A percentile compares a stretch with the other conserved stretches of the same genome.
Evolutionary conservation across 2,329 filamentous ascomycete genomes (phyloP).

Genomic region (Diplodia mutila): DNA sequence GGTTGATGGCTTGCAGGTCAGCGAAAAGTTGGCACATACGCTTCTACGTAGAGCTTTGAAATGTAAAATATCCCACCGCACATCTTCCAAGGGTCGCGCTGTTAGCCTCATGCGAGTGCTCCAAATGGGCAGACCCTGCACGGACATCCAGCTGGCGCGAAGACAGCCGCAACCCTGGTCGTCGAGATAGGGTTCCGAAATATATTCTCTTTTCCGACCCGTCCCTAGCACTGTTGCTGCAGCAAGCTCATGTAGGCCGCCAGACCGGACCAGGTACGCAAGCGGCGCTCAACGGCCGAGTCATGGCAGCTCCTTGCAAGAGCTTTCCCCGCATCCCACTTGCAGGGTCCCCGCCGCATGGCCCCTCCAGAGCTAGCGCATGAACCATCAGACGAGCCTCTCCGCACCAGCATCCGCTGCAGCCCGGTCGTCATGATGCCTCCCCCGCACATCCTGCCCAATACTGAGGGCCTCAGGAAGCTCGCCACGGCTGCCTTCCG

Average conservation of each 20-base stretch:
- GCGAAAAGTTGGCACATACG: background rate
- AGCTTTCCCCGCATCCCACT: constrained; percentile 24
- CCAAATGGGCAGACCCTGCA: background rate
- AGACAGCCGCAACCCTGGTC: background rate
- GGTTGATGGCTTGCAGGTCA: background rate
- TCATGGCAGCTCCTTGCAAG: background rate
- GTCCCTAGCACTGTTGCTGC: background rate
- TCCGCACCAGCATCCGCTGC: constrained; percentile 18
- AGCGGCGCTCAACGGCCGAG: constrained; percentile 10
- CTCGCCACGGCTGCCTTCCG: background rate
- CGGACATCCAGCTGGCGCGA: background rate
- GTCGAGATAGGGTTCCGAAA: background rate
- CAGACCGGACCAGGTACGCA: background rate
- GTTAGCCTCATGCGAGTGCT: background rate
- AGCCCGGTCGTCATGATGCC: constrained; percentile 16
- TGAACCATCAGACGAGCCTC: constrained; percentile 18
- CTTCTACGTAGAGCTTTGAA: background rate
- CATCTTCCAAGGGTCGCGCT: background rate
- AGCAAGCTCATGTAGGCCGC: background rate
- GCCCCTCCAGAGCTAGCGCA: constrained; percentile 1
- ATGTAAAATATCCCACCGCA: constrained; percentile 15
- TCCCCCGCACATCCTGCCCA: constrained; percentile 18
- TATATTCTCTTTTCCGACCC: background rate
- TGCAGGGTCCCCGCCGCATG: constrained; percentile 25
- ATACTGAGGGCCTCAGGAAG: background rate